These are phyloP conservation scores for Marchantia polymorpha DNA, from an alignment of 225 moss, liverwort and hornwort genomes.

Conservation along the genomic window DNA sequence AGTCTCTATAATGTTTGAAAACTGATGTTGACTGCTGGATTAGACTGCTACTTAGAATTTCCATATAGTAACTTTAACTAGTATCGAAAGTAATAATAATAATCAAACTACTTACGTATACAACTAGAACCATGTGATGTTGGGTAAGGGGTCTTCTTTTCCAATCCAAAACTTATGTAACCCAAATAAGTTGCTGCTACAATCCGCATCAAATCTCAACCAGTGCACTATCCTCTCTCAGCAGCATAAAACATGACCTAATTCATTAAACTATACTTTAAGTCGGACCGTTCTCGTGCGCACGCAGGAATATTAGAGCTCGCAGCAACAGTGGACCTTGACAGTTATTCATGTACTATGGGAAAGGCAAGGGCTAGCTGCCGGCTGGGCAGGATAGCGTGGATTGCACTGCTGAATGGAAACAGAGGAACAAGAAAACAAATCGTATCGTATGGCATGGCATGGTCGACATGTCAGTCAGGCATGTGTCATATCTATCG, in stretches of 20 bases:
- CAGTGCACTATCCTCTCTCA: too few relatives aligned
- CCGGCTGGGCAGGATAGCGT: background rate
- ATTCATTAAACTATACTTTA: too few relatives aligned
- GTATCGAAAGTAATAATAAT: background rate
- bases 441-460: background rate
- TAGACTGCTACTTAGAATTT: background rate
- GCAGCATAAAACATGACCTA: too few relatives aligned
- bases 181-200: too few relatives aligned
- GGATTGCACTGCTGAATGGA: background rate
- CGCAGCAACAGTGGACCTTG: too few relatives aligned
- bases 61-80: background rate
- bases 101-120: background rate
- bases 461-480: background rate
- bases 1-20: background rate
- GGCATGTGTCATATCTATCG: background rate
- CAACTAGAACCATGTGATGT: too few relatives aligned
- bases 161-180: too few relatives aligned
- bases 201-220: too few relatives aligned
- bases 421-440: background rate
- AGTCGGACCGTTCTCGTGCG: too few relatives aligned
- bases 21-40: background rate
- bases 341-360: background rate
- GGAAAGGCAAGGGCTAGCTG: background rate
- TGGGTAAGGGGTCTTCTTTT: too few relatives aligned
- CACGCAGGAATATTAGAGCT: too few relatives aligned